Conservation (phyloP, 1,284 basidiomycete genomes). For the Heliocybe sulcata region DNA sequence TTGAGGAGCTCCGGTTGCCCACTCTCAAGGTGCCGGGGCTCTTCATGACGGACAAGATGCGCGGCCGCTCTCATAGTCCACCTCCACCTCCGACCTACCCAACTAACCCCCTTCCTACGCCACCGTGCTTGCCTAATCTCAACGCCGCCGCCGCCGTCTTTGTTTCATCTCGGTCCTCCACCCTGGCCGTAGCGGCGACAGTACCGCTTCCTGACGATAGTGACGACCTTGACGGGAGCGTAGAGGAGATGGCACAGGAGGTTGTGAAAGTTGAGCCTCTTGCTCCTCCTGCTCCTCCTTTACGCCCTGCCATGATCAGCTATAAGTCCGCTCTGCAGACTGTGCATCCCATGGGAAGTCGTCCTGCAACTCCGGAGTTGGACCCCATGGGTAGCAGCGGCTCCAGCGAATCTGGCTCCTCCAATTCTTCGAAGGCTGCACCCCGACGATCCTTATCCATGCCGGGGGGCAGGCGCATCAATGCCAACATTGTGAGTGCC, state of each 20-base stretch:
- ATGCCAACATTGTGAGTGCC: conserved; percentile 40
- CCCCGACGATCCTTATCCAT: neutral
- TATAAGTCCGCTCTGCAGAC: conserved; percentile 6
- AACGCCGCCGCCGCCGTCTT: neutral
- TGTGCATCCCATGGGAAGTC: neutral
- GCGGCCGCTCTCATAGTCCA: conserved; percentile 4
- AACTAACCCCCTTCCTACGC: neutral
- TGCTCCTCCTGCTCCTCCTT: neutral
- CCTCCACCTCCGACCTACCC: neutral
- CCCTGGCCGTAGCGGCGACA: neutral
- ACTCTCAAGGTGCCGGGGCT: conserved; percentile 49
- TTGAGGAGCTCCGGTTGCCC: conserved; percentile 48
- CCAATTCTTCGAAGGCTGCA: neutral
- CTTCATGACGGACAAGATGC: conserved; percentile 51
- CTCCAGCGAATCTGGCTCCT: neutral
- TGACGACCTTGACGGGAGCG: neutral
- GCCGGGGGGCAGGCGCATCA: conserved; percentile 18
- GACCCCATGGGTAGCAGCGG: neutral
- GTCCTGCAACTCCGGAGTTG: conserved; percentile 4
- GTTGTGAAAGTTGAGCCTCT: neutral
- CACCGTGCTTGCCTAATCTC: neutral
- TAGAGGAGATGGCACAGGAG: neutral
- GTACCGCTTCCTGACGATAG: neutral
- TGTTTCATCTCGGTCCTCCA: neutral
- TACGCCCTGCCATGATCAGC: neutral